Conservation (phyloP, 495 filamentous ascomycete species). For the Podospora sp. region DNA sequence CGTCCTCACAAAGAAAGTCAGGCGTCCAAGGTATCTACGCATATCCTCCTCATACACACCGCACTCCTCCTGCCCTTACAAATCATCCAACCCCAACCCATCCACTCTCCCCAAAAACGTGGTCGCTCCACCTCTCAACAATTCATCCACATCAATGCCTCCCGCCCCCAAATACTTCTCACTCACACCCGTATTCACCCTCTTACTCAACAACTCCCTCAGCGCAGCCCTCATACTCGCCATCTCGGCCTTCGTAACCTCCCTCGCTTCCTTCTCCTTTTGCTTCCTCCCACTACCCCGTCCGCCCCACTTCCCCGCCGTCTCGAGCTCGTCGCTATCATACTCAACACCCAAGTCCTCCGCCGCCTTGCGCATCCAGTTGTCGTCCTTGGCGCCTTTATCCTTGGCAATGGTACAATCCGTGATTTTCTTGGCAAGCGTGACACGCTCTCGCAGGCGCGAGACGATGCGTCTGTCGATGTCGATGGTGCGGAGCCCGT, state of each 20-base stretch:
- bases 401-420: constrained; percentile 84
- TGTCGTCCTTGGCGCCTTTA: constrained; percentile 78
- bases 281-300: constrained; percentile 70
- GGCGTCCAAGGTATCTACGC: not conserved
- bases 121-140: constrained; percentile 60
- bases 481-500: constrained; percentile 64
- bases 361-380: constrained; percentile 80
- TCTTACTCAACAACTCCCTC: constrained; percentile 65
- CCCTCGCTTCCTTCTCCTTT: constrained; percentile 70
- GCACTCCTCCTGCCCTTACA: not conserved
- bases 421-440: constrained; percentile 79
- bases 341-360: constrained; percentile 95
- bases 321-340: constrained; percentile 81
- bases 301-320: constrained; percentile 60
- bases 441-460: constrained; percentile 71
- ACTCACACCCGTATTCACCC: constrained; percentile 89
- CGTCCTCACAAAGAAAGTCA: constrained; percentile 4
- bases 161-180: constrained; percentile 75
- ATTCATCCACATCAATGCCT: constrained; percentile 76
- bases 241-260: constrained; percentile 70
- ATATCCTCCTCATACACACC: no score
- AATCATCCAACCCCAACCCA: constrained; percentile 41
- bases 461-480: constrained; percentile 78
- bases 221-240: constrained; percentile 63
- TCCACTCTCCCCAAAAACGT: constrained; percentile 48